Percentiles rank a stretch among this genome's conserved stretches.
phyloP scores from a whole-genome alignment of 352 stramenopile genomes.

The Globisporangium takayamanum region DNA sequence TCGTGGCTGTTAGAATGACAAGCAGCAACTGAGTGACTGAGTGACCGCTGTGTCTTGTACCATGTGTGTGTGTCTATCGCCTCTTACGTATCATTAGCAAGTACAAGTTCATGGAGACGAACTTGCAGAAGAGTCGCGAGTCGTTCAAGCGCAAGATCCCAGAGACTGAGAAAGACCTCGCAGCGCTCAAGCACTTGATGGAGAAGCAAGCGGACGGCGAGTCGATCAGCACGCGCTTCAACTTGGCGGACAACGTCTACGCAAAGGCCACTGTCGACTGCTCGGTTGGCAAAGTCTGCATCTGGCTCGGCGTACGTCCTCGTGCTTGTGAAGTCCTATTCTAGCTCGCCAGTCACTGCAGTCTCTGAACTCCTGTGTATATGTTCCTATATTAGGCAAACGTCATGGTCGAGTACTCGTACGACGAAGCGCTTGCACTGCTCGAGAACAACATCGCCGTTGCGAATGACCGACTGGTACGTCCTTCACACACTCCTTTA shows the following conservation, averaged over 20 bases:
- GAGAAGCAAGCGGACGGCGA: slow-evolving; percentile 68
- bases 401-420: slow-evolving; percentile 97
- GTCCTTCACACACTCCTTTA: not conserved
- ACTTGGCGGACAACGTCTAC: slow-evolving; percentile 93
- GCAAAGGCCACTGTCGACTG: slow-evolving; percentile 91
- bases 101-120: slow-evolving; percentile 89
- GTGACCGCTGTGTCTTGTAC: not conserved
- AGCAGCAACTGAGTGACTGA: no score
- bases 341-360: no score
- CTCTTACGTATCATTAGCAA: slow-evolving; percentile 35
- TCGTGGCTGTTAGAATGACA: no score
- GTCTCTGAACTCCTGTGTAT: not conserved
- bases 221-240: slow-evolving; percentile 89
- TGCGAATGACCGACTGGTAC: slow-evolving; percentile 65
- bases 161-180: slow-evolving; percentile 85
- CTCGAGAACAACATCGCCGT: slow-evolving; percentile 70
- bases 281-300: slow-evolving; percentile 89
- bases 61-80: no score
- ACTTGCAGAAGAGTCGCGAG: slow-evolving; percentile 77
- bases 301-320: slow-evolving; percentile 90
- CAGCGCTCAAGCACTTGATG: slow-evolving; percentile 41
- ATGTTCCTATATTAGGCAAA: slow-evolving; percentile 54
- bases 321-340: no score
- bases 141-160: slow-evolving; percentile 89
- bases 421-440: slow-evolving; percentile 92